Percentiles rank a stretch among this genome's conserved stretches.
These are phyloP conservation scores for Arachnomyces sp. DNA, from an alignment of 2,329 filamentous ascomycete genomes.

Conservation along the genomic window DNA sequence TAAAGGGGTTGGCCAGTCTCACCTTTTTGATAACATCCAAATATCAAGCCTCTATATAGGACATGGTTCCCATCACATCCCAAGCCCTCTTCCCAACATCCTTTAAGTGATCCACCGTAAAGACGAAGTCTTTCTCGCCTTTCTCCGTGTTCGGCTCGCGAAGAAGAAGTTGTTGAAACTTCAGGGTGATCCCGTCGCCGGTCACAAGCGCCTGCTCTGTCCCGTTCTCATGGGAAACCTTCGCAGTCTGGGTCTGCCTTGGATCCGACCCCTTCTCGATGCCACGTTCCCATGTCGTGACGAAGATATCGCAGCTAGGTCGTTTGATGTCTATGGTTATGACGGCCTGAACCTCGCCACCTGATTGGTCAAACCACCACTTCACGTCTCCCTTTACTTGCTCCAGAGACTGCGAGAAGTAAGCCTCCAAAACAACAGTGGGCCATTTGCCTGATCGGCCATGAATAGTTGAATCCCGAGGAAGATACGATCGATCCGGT, in stretches of 20 bases:
- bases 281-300: not conserved
- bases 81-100: too few species aligned
- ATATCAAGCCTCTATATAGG: too few species aligned
- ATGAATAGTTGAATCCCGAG: too few species aligned
- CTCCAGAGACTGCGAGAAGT: not conserved
- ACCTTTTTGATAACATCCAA: too few species aligned
- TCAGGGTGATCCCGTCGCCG: not conserved
- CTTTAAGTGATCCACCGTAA: too few species aligned
- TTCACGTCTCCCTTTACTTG: constrained; percentile 1
- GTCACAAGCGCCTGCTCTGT: not conserved
- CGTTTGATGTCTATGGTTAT: constrained; percentile 1
- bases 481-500: too few species aligned
- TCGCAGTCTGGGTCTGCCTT: not conserved
- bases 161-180: constrained; percentile 1
- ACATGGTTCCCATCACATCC: too few species aligned
- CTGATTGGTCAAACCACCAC: constrained; percentile 1
- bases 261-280: not conserved
- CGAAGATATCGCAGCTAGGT: constrained; percentile 3
- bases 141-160: not conserved
- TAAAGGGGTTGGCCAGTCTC: too few species aligned
- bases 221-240: not conserved
- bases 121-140: not conserved
- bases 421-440: constrained; percentile 3
- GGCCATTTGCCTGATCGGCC: not conserved
- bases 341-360: not conserved